Conservation (phyloP, 2,329 filamentous ascomycete genomes). For the Curvularia spicifera region DNA sequence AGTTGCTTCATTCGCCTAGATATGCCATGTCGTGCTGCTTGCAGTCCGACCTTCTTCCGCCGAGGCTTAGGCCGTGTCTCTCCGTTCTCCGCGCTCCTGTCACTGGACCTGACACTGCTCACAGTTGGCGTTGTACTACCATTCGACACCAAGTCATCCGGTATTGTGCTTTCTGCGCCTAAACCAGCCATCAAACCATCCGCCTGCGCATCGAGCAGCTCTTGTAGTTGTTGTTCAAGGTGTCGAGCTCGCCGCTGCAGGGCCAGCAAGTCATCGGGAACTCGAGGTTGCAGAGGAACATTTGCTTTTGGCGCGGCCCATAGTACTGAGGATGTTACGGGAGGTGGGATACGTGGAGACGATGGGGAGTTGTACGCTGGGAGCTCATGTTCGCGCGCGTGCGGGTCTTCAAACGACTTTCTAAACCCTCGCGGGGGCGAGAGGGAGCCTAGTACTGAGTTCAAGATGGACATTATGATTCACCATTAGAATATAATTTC, state of each 20-base stretch:
- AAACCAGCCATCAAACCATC: constrained; percentile 62
- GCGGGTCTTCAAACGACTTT: constrained; percentile 46
- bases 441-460: constrained; percentile 46
- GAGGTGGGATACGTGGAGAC: constrained; percentile 44
- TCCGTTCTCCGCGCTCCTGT: constrained; percentile 29
- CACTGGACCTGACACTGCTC: constrained; percentile 47
- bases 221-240: constrained; percentile 64
- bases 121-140: constrained; percentile 59
- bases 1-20: constrained; percentile 68
- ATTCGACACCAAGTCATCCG: constrained; percentile 55
- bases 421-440: constrained; percentile 44
- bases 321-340: constrained; percentile 43
- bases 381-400: constrained; percentile 45
- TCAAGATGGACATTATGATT: constrained; percentile 42
- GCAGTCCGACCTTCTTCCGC: constrained; percentile 65
- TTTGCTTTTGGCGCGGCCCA: constrained; percentile 38
- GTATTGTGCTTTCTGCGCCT: constrained; percentile 38
- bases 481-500: not conserved
- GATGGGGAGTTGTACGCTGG: constrained; percentile 42
- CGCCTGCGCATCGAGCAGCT: constrained; percentile 66
- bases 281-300: constrained; percentile 34
- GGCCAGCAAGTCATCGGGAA: constrained; percentile 54
- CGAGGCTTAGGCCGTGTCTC: constrained; percentile 19
- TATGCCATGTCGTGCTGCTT: constrained; percentile 69
- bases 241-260: constrained; percentile 60